Conservation (phyloP, 345 rosid species). For the Rubroshorea leprosula region DNA sequence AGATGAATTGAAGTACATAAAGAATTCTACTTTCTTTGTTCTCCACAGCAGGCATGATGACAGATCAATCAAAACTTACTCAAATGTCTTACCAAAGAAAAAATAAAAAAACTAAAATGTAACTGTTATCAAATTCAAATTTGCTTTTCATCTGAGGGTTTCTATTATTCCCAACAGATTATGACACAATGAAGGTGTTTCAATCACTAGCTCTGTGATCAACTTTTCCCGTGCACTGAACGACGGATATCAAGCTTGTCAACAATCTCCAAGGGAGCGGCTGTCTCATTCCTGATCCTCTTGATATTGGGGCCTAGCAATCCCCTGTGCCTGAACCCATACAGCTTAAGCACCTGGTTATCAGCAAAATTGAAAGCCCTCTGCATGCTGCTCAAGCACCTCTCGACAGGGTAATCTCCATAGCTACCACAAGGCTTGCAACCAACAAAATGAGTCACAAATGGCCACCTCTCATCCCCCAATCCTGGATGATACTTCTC, state of each 20-base stretch:
- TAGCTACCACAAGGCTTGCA: conserved; percentile 98
- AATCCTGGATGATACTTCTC: conserved; percentile 91
- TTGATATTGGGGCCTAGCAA: conserved; percentile 89
- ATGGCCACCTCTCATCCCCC: conserved; percentile 98
- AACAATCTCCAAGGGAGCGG: conserved; percentile 56
- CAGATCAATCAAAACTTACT: conserved; percentile 23
- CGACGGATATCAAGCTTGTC: conserved; percentile 76
- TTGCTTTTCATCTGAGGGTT: conserved; percentile 25
- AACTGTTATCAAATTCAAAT: conserved; percentile 22
- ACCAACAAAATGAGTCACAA: conserved; percentile 89
- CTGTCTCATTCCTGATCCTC: conserved; percentile 82
- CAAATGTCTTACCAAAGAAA: too few species aligned
- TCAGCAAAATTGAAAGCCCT: conserved; percentile 92
- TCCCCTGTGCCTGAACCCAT: conserved; percentile 88
- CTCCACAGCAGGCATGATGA: conserved; percentile 22
- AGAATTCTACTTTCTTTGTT: conserved; percentile 28
- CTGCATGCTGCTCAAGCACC: conserved; percentile 87
- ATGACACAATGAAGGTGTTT: conserved; percentile 26
- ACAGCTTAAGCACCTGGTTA: conserved; percentile 82
- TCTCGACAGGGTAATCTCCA: conserved; percentile 89
- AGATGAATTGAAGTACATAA: conserved; percentile 25
- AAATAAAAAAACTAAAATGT: conserved; percentile 1
- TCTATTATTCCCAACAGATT: conserved; percentile 41
- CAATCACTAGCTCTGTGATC: conserved; percentile 30
- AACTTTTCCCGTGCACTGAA: conserved; percentile 24